phyloP scores from a whole-genome alignment of 306 rosid species.

The Sechiopsis laciniata region DNA sequence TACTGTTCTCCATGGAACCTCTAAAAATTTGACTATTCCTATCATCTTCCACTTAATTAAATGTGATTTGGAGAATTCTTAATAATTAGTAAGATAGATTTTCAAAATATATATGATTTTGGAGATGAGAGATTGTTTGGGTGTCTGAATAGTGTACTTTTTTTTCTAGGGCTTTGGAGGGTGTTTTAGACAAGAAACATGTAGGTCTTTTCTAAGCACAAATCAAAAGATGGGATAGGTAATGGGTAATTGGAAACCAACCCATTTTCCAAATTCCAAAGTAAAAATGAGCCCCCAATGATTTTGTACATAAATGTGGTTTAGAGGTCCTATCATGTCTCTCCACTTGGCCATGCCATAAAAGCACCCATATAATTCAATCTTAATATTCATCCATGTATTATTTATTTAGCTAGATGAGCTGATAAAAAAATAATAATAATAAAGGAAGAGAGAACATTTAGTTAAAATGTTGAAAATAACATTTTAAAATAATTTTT shows the following conservation, averaged over 20 bases:
- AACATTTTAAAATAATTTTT: too few species aligned
- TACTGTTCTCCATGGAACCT: not conserved
- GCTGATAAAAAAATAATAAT: too few species aligned
- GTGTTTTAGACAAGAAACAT: not conserved
- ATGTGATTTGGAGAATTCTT: too few species aligned
- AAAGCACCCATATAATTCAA: constrained; percentile 3
- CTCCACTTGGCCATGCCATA: constrained; percentile 2
- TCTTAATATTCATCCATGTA: not conserved
- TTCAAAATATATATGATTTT: not conserved
- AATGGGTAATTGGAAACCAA: not conserved
- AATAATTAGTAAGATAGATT: not conserved
- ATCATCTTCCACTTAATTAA: too few species aligned
- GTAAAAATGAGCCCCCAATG: constrained; percentile 14
- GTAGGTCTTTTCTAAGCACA: not conserved
- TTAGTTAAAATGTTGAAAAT: too few species aligned
- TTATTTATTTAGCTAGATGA: too few species aligned
- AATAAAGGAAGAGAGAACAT: too few species aligned
- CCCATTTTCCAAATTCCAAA: not conserved
- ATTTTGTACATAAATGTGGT: constrained; percentile 8
- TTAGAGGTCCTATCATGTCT: constrained; percentile 17
- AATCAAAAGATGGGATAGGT: constrained; percentile 1
- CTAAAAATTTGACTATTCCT: not conserved
- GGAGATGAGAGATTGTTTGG: not conserved
- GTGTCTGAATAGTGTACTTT: not conserved
- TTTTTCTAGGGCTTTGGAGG: not conserved